Base-by-base conservation (phyloP, 2,329 filamentous ascomycete species). In the Malbranchea zuffiana region DNA sequence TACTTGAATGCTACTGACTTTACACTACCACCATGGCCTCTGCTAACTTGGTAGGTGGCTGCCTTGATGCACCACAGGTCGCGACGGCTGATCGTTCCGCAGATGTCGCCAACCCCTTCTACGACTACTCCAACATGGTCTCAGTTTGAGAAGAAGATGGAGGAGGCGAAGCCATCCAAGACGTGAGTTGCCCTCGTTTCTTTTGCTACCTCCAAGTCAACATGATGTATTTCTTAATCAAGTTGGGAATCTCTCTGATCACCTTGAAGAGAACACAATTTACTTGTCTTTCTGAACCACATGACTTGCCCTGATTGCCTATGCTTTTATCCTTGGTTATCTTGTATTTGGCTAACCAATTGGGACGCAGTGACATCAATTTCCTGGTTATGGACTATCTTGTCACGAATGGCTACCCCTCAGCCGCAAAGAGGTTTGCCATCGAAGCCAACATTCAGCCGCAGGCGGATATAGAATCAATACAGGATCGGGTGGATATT, bases 231-330 rank as follows among this genome's bases (percentile, higher is more conserved):
- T 44, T 41, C 66, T 67, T 72, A 78, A 79, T 83, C 80, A 92
- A 94, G 74, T 77, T 98, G 90, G 90, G 90, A 98, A 98, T 98
- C 90, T 98, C 92, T 98, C 90, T 82, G 84, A 96, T 83, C 73
- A 75, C 51, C 64, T 73, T 98, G 90, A 83, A 80, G 90, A 98
- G 78, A 85, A 78, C 62, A 70, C 66, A 24, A 71, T 79, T 83
- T 78, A 82, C 76, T 80, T 82, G 77, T 76, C 66, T 72, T 72
- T 78, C 76, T 80, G 77, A 81, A 54, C 50, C 11, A 32, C 39
- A 27, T 29, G 15, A 35, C 25, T 41, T 24, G n/a, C n/a, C n/a
- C n/a, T 32, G 7, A 13, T 39, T 26, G 17, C 32, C 23, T 33
- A 27, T 19, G n/a, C 32, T 30, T 33, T 17, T 18, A 10, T 34